Evolutionary conservation across 2,329 filamentous ascomycete genomes (phyloP), one percentile per base, ranked within the genome.

Genomic region (Cercospora janseana): DNA sequence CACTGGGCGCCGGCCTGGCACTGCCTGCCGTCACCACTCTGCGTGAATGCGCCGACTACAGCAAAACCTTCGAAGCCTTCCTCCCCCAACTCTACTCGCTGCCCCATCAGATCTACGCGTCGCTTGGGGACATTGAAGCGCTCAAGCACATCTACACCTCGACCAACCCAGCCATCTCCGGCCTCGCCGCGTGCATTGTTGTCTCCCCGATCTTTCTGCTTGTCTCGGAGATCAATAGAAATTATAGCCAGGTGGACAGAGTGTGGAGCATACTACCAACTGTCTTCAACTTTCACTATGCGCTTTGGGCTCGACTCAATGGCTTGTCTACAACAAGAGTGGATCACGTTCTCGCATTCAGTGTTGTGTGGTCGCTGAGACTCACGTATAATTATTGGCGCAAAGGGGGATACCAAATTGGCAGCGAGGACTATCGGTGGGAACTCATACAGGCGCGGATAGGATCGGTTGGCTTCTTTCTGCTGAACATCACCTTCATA

Each of bases 321-420:
- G 86, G 85, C 1, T 65, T 95, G 1, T 79, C 84, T 4, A 86
- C 86, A 10, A 74, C 79, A 47, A 81, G 85, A 41, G 68, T 96
- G 34, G 85, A 95, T 63, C 81, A 86, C 31, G 75, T 91, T 24
- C 75, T 90, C 51, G 72, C 83, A 1, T 83, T 88, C 61, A 86
- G 83, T 43, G 70, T 79, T 1, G 61, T 91, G 6, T 98, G 93
- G 93, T 64, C 61, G 15, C 40, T 61, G 10, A 52, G 93, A 8
- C 75, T 98, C 70, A 97, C 92, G 2, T 97, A 81, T 76, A 98
- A 98, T 72, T 98, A 96, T 73, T 95, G 87, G 85, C 86, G 93
- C 51, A 95, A 88, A 69, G 93, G 93, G 29, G 93, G 93, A 18
- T 98, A 98, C 69, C 75, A 78, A 12, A 77, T 91, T 57, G 92